Base-by-base conservation (phyloP, 371 early-diverging fungal species). In the Actinomortierella wolfii region DNA sequence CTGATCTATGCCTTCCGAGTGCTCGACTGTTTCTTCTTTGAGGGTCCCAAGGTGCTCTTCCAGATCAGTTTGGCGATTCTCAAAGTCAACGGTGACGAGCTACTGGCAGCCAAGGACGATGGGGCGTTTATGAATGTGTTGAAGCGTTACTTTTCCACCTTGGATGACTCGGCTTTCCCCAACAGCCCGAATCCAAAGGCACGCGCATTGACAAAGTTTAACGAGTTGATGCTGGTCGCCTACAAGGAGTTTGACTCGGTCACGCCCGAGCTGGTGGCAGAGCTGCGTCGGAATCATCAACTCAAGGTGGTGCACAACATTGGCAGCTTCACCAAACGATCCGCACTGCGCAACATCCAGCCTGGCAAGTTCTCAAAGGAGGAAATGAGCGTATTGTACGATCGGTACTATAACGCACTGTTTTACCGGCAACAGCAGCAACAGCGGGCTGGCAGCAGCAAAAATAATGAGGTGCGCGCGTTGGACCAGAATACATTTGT, bases 291-390 rank as follows among this genome's bases (percentile, higher is more conserved):
- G 51, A 84, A 87, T n/a, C 89, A 90, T 69, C 96, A 96, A 78
- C 86, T 96, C 56, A 93, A 94, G 66, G 94, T 97, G 15, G 93
- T 95, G n/a, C 97, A 97, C 59, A 91, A 93, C 20, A 90, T 98
- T 60, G 96, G 96, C 76, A 88, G 88, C 28, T 98, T 93, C 61
- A 91, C 97, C 0, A 97, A 96, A 61, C 89, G 95, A 64, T 89
- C 90, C 0, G 84, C 91, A 17, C 81, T 97, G 25, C 89, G 97
- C 17, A 92, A 94, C 65, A 76, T 98, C 24, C 76, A 83, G 1
- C 83, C 89, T 45, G 84, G 86, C 44, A 87, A 87, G 26, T 93
- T 98, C 55, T 86, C 85, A 59, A 93, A 94, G 63, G 91, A 94
- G 28, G 90, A 97, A 61, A 77, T 97, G 34, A 83, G 91, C 24